These are phyloP conservation scores for Cephaloascus fragrans DNA, from an alignment of 805 yeast genomes.

Conservation along the genomic window DNA sequence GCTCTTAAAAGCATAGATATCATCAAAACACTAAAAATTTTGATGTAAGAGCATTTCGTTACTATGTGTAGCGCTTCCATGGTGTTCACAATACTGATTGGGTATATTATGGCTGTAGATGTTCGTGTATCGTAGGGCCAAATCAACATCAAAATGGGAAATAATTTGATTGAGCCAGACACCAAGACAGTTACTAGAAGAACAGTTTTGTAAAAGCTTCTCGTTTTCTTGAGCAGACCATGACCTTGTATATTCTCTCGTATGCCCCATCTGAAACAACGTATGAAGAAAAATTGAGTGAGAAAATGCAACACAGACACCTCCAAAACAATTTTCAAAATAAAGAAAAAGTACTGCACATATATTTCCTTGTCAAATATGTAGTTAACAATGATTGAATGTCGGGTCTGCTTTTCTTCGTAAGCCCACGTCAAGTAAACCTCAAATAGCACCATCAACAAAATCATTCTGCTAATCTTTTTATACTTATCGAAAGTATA, in stretches of 20 bases:
- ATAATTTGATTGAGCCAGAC: conserved; percentile 70
- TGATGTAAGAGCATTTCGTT: conserved; percentile 10
- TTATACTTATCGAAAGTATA: conserved; percentile 8
- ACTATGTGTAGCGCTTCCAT: conserved; percentile 42
- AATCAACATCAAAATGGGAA: conserved; percentile 87
- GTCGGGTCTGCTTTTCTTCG: conserved; percentile 51
- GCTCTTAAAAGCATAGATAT: conserved; percentile 9
- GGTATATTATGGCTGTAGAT: conserved; percentile 47
- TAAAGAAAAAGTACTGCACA: conserved; percentile 48
- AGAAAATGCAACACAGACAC: conserved; percentile 27
- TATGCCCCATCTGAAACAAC: conserved; percentile 12
- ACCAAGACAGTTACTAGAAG: conserved; percentile 63
- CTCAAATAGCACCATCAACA: conserved; percentile 69
- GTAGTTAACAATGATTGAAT: conserved; percentile 12
- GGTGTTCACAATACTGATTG: conserved; percentile 52
- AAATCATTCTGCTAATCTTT: conserved; percentile 32
- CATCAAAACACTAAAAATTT: conserved; percentile 8
- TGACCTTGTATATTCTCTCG: no score
- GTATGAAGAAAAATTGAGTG: conserved; percentile 16
- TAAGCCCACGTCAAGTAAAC: conserved; percentile 90
- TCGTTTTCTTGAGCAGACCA: conserved; percentile 8
- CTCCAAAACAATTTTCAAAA: conserved; percentile 40
- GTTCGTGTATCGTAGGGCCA: conserved; percentile 93
- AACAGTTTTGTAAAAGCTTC: conserved; percentile 27
- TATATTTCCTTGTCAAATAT: conserved; percentile 24